Evolutionary conservation across 2,329 filamentous ascomycete genomes (phyloP), one percentile per base, ranked within the genome.

Genomic region (Cercospora canescens): DNA sequence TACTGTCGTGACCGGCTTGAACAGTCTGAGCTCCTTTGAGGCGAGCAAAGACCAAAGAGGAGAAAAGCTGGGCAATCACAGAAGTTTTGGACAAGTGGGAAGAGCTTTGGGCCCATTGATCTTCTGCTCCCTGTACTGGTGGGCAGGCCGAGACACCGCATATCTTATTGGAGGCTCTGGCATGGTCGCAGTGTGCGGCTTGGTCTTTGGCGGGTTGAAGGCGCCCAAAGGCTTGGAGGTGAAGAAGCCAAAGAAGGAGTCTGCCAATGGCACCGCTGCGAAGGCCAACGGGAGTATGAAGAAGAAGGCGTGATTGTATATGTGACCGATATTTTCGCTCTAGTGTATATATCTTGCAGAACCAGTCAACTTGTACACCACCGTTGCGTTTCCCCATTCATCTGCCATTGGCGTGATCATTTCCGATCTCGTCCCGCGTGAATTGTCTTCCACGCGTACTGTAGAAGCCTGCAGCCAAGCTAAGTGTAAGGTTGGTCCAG

Each of bases 81-180:
- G 95, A 30, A 88, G 86, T 71, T 89, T 87, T 78, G 94, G 95
- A 6, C 95, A 99, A 82, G 86, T 94, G 4, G 95, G 95, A 2
- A 86, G 95, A 35, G 93, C 94, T 0, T 79, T 96, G 11, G 95
- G 95, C 0, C 95, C 95, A 0, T 78, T 99, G 4, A 81, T 96
- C 37, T 99, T 99, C 77, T 98, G 95, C 68, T 93, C 92, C 57
- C 83, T 99, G 63, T 99, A 99, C 81, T 99, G 95, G 95, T 99
- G 95, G 95, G 94, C 93, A 6, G 95, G 95, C 0, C 85, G 95
- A 55, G 91, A 96, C 76, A 85, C 89, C 11, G 95, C 95, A 2
- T 99, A 98, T 78, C 84, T 83, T 1, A 85, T 93, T 73, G 95
- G 95, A 4, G 91, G 92, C 0, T 84, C 87, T 12, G 93, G 93